Evolutionary conservation across 2,329 filamentous ascomycete genomes (phyloP).

Genomic region (Domatiomyces catenatus): DNA sequence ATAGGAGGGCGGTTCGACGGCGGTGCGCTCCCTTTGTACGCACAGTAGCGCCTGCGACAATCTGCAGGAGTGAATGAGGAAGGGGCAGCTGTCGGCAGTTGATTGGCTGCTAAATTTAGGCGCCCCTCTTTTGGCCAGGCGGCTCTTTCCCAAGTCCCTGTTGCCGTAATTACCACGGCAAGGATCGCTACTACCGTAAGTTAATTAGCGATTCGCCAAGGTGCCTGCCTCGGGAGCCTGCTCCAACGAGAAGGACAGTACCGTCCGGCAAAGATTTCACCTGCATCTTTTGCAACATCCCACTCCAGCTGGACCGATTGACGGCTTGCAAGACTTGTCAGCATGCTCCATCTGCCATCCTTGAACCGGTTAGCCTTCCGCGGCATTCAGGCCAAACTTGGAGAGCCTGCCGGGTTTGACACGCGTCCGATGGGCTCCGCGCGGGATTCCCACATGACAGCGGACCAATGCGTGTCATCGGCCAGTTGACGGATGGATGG

Average conservation of each 20-base stretch:
- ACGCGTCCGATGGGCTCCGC: slow-evolving; percentile 1
- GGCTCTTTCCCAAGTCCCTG: neutral
- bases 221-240: neutral
- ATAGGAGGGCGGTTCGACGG: neutral
- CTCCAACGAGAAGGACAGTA: neutral
- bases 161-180: neutral
- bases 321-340: slow-evolving; percentile 1
- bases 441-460: slow-evolving; percentile 7
- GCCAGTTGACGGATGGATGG: neutral
- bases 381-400: neutral
- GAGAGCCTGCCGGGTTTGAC: neutral
- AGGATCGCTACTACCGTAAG: neutral
- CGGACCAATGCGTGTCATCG: slow-evolving; percentile 10
- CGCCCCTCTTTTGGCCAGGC: neutral
- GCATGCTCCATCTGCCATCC: slow-evolving; percentile 5
- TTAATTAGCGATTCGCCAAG: neutral
- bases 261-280: neutral
- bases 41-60: no score
- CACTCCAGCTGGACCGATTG: neutral
- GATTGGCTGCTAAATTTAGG: neutral
- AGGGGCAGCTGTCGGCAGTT: neutral
- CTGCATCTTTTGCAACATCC: neutral
- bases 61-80: no score
- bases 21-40: no score
- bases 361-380: slow-evolving; percentile 7